phyloP scores from a whole-genome alignment of 805 yeast species.

The Blastobotrys muscicola region DNA sequence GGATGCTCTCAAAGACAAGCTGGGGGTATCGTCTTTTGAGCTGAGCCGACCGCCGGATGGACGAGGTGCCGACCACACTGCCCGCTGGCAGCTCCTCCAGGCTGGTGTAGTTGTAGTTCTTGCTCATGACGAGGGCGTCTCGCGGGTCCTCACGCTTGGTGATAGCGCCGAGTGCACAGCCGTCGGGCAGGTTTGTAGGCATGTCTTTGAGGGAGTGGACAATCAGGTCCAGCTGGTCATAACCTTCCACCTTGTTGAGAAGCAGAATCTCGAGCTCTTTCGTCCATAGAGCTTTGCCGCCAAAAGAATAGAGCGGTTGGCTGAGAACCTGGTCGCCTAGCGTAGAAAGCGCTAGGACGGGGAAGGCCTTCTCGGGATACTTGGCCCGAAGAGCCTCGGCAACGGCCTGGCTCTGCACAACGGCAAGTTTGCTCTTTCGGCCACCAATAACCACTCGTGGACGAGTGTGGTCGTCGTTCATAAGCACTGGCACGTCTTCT shows the following conservation, averaged over 20 bases:
- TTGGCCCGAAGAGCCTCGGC: constrained; percentile 46
- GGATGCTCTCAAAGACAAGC: constrained; percentile 67
- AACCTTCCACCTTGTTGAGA: constrained; percentile 46
- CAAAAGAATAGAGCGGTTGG: constrained; percentile 85
- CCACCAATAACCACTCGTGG: constrained; percentile 56
- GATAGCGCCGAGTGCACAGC: constrained; percentile 82
- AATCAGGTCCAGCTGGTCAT: constrained; percentile 67
- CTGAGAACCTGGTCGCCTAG: constrained; percentile 83
- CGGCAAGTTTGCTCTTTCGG: constrained; percentile 79
- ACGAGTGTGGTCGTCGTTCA: constrained; percentile 8
- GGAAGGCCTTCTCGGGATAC: constrained; percentile 60
- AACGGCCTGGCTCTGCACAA: constrained; percentile 72
- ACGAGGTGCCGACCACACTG: constrained; percentile 86
- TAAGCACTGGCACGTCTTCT: not conserved
- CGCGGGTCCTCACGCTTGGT: constrained; percentile 84
- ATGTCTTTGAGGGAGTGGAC: constrained; percentile 90
- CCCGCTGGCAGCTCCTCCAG: constrained; percentile 76
- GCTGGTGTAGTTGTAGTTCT: constrained; percentile 50
- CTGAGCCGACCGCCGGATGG: constrained; percentile 90
- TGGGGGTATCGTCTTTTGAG: constrained; percentile 68
- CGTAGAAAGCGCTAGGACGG: constrained; percentile 72
- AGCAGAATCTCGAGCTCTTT: constrained; percentile 81
- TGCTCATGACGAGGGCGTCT: constrained; percentile 77
- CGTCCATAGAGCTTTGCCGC: constrained; percentile 96
- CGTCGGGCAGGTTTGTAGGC: constrained; percentile 87